Evolutionary conservation across 192 early-diverging fungal species (phyloP), one percentile per base, ranked within the genome.

Genomic region (Backusella mclennaniae): DNA sequence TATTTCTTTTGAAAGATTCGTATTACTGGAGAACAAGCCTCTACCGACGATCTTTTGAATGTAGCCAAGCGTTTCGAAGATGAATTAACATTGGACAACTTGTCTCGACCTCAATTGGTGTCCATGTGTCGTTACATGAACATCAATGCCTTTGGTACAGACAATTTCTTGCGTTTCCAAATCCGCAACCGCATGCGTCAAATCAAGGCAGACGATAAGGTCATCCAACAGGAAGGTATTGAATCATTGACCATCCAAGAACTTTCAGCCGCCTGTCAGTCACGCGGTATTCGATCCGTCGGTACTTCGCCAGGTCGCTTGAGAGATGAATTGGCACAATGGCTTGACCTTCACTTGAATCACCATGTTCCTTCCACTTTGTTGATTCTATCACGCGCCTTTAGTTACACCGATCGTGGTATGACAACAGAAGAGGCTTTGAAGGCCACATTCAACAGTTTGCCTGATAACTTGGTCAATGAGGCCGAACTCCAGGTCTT

Each of bases 141-240:
- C 74, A 88, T 97, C 73, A 96, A 96, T 69, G 93, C 95, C n/a
- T 99, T 98, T 82, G 97, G 97, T 42, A 97, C 96, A n/a, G 97
- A 99, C 85, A 92, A 95, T 68, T 97, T 95, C 80, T 89, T 99
- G 73, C 91, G 95, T 73, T 93, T 95, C 85, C 95, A 95, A 83
- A 95, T 99, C 78, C 91, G 95, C 26, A 92, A 93, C 74, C 89
- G 92, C 73, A 94, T 98, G 90, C 85, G 87, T 44, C 90, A 93
- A 67, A 92, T 99, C 74, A 90, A 94, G 66, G 88, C 90, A 14
- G 97, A 99, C 86, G 97, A 99, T 79, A 88, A 78, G 66, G 85
- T 97, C 84, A 97, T 98, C 74, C 83, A 83, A 70, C 74, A 83
- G 15, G 97, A 98, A 84, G 96, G 96, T 17, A 91, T 97, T 21